phyloP scores from a whole-genome alignment of 352 stramenopile genomes.

The Peronospora destructor region DNA sequence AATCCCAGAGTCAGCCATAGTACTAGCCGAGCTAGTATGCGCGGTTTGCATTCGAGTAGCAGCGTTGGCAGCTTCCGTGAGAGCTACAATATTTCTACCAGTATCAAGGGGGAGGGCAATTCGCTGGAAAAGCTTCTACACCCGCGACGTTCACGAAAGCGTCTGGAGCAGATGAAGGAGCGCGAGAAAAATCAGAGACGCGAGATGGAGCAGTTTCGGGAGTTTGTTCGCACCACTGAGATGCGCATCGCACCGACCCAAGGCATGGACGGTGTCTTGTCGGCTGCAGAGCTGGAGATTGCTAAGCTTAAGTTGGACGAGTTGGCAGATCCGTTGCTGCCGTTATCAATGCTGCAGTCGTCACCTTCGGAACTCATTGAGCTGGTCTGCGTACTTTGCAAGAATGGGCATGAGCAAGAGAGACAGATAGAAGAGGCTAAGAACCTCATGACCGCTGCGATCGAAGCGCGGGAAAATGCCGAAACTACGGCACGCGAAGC shows the following conservation, averaged over 20 bases:
- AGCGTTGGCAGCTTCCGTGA: slow-evolving; percentile 32
- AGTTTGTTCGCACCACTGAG: slow-evolving; percentile 72
- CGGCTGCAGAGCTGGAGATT: slow-evolving; percentile 17
- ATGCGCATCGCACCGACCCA: slow-evolving; percentile 23
- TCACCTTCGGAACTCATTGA: slow-evolving; percentile 57
- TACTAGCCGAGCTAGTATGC: slow-evolving; percentile 15
- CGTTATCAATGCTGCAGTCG: slow-evolving; percentile 42
- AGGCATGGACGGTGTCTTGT: slow-evolving; percentile 16
- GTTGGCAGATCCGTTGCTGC: slow-evolving; percentile 45
- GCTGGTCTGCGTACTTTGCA: slow-evolving; percentile 60
- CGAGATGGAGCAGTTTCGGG: slow-evolving; percentile 85
- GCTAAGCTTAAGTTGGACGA: slow-evolving; percentile 33
- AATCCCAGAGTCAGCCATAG: slow-evolving; percentile 18
- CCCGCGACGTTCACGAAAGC: slow-evolving; percentile 53
- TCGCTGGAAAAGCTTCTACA: slow-evolving; percentile 75
- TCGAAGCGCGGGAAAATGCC: slow-evolving; percentile 69
- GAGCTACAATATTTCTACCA: slow-evolving; percentile 26
- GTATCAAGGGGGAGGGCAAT: slow-evolving; percentile 40
- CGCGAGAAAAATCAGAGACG: slow-evolving; percentile 68
- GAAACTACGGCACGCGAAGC: slow-evolving; percentile 68
- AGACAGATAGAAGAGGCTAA: slow-evolving; percentile 70
- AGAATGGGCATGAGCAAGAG: slow-evolving; percentile 66
- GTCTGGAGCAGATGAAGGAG: slow-evolving; percentile 57
- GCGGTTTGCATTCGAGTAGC: slow-evolving; percentile 16
- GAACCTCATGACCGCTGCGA: slow-evolving; percentile 59